Base-by-base conservation (phyloP, 2,329 filamentous ascomycete genomes). In the Phialophora expanda region DNA sequence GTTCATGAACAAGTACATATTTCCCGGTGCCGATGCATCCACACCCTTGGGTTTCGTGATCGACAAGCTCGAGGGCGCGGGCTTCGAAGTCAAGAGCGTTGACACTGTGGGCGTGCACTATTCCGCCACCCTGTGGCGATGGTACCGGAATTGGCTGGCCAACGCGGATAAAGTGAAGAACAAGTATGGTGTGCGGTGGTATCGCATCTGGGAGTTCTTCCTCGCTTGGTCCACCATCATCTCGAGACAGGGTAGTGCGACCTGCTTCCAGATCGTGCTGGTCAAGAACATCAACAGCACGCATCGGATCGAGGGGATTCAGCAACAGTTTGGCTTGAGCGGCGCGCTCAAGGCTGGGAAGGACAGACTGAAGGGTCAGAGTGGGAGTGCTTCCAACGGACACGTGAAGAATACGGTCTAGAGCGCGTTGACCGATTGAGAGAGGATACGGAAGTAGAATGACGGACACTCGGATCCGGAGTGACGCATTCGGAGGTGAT, bases 1-100 rank as follows among this genome's bases (percentile, higher is more conserved):
- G 55, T 98, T 97, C 86, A 96, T 98, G 93, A 98, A 98, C 89
- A 97, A 97, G 84, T 97, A 98, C 81, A 86, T 98, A 78, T 98
- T 98, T 87, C 95, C 93, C 38, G 95, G 95, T 77, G 95, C 95
- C 59, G 95, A 98, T 77, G 95, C 95, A 60, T 96, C 92, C 51
- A 96, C 93, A 65, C 95, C 95, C 59, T 88, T 99, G 56, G 92
- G 92, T 73, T 95, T 89, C 80, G 92, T 95, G 74, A 84, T 96
- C 73, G 88, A 92, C 79, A 88, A 88, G 76, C 86, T 97, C 22
- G 95, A 99, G 83, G 89, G 86, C 64, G 90, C 91, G 69, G 92
- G 92, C 44, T 96, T 92, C 74, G 95, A 98, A 80, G 83, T 98
- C 78, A 98, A 97, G 89, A 84, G 84, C 72, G 82, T 97, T 70